Conservation (phyloP, 768 basidiomycete genomes). For the Psilocybe cubensis region DNA sequence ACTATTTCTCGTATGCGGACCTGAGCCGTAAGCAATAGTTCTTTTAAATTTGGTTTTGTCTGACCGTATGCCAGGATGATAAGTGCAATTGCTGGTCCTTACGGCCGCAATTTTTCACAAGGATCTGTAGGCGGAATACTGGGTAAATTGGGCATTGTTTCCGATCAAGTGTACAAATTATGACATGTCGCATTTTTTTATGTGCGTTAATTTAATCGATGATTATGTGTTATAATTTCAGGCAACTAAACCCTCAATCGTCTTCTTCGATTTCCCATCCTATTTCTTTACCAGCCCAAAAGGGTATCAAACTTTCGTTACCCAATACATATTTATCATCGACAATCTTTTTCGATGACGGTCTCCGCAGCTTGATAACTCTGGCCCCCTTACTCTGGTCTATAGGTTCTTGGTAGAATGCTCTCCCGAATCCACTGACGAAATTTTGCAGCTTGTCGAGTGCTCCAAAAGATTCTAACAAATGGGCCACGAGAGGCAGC, state of each 20-base stretch:
- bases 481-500: constrained; percentile 85
- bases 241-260: not conserved
- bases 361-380: constrained; percentile 47
- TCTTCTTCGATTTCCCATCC: constrained; percentile 63
- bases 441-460: constrained; percentile 83
- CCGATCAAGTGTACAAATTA: constrained; percentile 72
- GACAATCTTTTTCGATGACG: constrained; percentile 39
- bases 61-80: constrained; percentile 62
- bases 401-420: constrained; percentile 65
- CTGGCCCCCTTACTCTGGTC: constrained; percentile 28
- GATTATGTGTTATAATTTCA: not conserved
- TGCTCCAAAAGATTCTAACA: constrained; percentile 87
- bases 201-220: not conserved
- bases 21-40: constrained; percentile 66
- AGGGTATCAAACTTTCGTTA: constrained; percentile 70
- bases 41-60: constrained; percentile 2
- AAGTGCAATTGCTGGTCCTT: constrained; percentile 72
- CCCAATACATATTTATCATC: constrained; percentile 51
- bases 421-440: constrained; percentile 75
- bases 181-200: constrained; percentile 26
- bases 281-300: constrained; percentile 85
- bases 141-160: constrained; percentile 61
- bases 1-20: constrained; percentile 82
- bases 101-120: constrained; percentile 76
- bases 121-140: constrained; percentile 71